Conservation (phyloP, 371 early-diverging fungal species). For the Zychaea mexicana region DNA sequence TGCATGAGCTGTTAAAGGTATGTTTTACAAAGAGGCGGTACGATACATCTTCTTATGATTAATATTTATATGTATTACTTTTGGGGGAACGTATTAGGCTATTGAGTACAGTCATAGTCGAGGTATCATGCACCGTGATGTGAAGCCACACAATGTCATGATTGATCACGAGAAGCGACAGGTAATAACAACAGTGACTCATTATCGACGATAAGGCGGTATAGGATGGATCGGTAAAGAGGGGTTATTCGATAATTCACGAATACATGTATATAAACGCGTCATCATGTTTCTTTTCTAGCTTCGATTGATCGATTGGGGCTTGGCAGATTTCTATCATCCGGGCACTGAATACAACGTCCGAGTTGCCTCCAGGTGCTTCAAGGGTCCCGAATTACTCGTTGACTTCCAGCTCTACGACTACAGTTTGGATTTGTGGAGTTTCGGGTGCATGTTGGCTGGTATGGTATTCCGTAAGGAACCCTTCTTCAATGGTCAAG, state of each 20-base stretch:
- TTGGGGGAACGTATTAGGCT: too few species aligned
- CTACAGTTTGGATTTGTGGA: slow-evolving; percentile 99
- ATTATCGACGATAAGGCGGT: slow-evolving; percentile 1
- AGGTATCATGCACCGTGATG: slow-evolving; percentile 99
- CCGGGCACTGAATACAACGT: slow-evolving; percentile 98
- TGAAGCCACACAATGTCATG: slow-evolving; percentile 99
- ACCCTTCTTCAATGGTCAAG: slow-evolving; percentile 99
- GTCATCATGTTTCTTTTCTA: too few species aligned
- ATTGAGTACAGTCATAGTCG: slow-evolving; percentile 97
- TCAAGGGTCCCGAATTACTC: slow-evolving; percentile 99
- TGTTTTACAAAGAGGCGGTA: too few species aligned
- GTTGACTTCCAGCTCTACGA: slow-evolving; percentile 98
- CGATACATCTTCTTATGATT: too few species aligned
- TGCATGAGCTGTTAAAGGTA: slow-evolving; percentile 94
- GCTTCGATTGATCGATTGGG: slow-evolving; percentile 99
- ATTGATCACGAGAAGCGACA: slow-evolving; percentile 95
- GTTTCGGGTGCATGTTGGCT: slow-evolving; percentile 99
- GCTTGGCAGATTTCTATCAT: slow-evolving; percentile 99
- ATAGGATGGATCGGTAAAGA: too few species aligned
- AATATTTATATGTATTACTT: too few species aligned
- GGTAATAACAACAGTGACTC: too few species aligned
- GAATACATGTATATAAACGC: background rate
- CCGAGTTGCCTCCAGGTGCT: slow-evolving; percentile 99
- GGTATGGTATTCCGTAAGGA: slow-evolving; percentile 98
- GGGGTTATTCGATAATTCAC: background rate